A percentile compares a stretch with the other conserved stretches of the same genome.
Conservation (phyloP, 148 eudicot species). For the Linanthus parryae region DNA sequence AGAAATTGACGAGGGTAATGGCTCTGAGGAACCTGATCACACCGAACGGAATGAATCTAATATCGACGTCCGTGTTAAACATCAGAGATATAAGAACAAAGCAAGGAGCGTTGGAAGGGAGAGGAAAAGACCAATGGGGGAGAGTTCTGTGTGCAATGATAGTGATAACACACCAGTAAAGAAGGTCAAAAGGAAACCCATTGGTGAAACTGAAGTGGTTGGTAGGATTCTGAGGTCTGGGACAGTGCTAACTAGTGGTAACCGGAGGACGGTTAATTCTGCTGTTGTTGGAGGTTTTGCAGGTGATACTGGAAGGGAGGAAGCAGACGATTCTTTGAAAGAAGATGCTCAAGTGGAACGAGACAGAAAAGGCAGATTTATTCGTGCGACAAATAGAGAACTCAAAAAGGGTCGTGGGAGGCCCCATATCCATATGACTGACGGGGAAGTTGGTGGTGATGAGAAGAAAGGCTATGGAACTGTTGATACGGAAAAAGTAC, state of each 20-base stretch:
- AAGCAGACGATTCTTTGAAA: slow-evolving; percentile 6
- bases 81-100: slow-evolving; percentile 1
- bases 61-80: neutral
- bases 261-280: slow-evolving; percentile 15
- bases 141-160: slow-evolving; percentile 9
- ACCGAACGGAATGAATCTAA: slow-evolving; percentile 12
- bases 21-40: slow-evolving; percentile 3
- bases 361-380: neutral
- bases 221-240: slow-evolving; percentile 17
- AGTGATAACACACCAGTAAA: slow-evolving; percentile 6
- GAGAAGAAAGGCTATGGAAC: too few species aligned
- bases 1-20: neutral
- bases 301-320: slow-evolving; percentile 24
- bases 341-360: neutral
- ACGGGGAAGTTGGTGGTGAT: too few species aligned
- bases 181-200: slow-evolving; percentile 13
- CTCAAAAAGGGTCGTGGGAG: too few species aligned
- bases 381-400: slow-evolving; percentile 16
- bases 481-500: too few species aligned
- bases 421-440: too few species aligned
- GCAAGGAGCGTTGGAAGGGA: slow-evolving; percentile 12
- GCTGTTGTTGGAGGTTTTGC: neutral
- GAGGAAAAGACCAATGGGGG: slow-evolving; percentile 24
- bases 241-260: slow-evolving; percentile 1
- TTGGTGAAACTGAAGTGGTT: slow-evolving; percentile 7